Percentiles rank a stretch among this genome's conserved stretches.
phyloP scores from a whole-genome alignment of 2,329 filamentous ascomycete genomes.

The Venturia aucupariae region DNA sequence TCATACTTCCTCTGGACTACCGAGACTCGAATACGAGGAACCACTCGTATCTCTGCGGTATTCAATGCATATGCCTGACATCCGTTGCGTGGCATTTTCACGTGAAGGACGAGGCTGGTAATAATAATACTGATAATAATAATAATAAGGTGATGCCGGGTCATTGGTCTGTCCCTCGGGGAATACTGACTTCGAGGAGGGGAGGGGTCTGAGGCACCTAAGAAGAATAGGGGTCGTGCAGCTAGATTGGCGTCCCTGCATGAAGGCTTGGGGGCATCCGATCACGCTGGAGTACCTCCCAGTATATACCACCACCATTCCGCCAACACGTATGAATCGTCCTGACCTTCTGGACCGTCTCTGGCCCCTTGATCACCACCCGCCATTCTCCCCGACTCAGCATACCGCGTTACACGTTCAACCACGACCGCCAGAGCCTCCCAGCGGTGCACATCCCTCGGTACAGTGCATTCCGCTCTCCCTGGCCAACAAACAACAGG shows the following conservation, averaged over 20 bases:
- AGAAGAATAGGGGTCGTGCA: too few species aligned
- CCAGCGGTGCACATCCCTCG: neutral
- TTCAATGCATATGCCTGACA: too few species aligned
- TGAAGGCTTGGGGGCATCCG: neutral
- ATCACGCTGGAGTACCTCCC: too few species aligned
- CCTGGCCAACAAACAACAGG: neutral
- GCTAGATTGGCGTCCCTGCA: neutral
- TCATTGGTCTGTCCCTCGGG: too few species aligned
- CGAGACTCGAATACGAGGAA: too few species aligned
- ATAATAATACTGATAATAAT: too few species aligned
- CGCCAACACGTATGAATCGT: neutral
- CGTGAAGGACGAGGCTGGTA: constrained; percentile 1
- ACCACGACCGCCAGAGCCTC: neutral
- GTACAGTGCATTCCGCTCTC: neutral
- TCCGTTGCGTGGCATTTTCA: neutral
- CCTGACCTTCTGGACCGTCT: neutral
- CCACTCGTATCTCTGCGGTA: too few species aligned
- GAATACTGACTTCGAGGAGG: too few species aligned
- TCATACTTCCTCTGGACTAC: too few species aligned
- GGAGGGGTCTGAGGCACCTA: too few species aligned
- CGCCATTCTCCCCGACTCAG: neutral
- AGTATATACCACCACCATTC: neutral
- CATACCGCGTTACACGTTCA: too few species aligned
- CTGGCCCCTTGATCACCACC: neutral
- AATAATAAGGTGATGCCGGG: too few species aligned